Percentiles rank a stretch among this genome's conserved stretches.
Evolutionary conservation across 192 early-diverging fungal genomes (phyloP).

Genomic region (Hyaloraphidium curvatum): DNA sequence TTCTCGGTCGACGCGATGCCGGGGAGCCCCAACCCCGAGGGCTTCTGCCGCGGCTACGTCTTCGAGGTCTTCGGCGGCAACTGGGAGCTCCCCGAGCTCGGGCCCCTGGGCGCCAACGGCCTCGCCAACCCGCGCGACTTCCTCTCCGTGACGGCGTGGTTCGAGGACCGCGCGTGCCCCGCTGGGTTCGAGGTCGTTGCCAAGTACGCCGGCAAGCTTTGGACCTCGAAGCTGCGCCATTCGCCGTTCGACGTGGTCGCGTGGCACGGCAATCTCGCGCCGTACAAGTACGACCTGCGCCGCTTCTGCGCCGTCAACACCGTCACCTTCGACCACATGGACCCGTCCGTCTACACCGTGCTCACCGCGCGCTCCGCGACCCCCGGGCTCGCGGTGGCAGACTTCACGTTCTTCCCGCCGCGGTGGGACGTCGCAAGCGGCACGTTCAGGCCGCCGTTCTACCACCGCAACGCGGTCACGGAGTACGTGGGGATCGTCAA

Average conservation of each 20-base stretch:
- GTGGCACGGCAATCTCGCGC: slow-evolving; percentile 95
- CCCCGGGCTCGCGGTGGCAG: slow-evolving; percentile 70
- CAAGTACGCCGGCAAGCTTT: slow-evolving; percentile 71
- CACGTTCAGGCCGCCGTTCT: slow-evolving; percentile 86
- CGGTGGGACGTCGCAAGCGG: slow-evolving; percentile 77
- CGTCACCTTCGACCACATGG: slow-evolving; percentile 73
- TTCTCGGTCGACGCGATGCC: slow-evolving; percentile 57
- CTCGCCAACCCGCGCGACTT: slow-evolving; percentile 91
- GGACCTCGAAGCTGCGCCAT: slow-evolving; percentile 46
- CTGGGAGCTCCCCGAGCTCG: slow-evolving; percentile 88
- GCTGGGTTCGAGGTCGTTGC: slow-evolving; percentile 55
- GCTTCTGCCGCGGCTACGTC: slow-evolving; percentile 55
- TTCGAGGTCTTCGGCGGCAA: slow-evolving; percentile 74
- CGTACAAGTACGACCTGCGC: slow-evolving; percentile 80
- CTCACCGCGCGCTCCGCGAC: slow-evolving; percentile 72
- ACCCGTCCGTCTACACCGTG: slow-evolving; percentile 90
- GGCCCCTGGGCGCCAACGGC: slow-evolving; percentile 88
- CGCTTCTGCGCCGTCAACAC: slow-evolving; percentile 72
- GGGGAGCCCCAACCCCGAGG: neutral
- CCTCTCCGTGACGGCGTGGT: slow-evolving; percentile 61
- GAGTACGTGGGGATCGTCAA: neutral
- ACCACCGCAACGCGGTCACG: slow-evolving; percentile 58
- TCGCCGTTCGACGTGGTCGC: slow-evolving; percentile 90
- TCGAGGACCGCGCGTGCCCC: no score
- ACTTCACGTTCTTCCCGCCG: slow-evolving; percentile 95